These are phyloP conservation scores for Lyophyllum atratum DNA, from an alignment of 768 basidiomycete genomes.

Conservation along the genomic window DNA sequence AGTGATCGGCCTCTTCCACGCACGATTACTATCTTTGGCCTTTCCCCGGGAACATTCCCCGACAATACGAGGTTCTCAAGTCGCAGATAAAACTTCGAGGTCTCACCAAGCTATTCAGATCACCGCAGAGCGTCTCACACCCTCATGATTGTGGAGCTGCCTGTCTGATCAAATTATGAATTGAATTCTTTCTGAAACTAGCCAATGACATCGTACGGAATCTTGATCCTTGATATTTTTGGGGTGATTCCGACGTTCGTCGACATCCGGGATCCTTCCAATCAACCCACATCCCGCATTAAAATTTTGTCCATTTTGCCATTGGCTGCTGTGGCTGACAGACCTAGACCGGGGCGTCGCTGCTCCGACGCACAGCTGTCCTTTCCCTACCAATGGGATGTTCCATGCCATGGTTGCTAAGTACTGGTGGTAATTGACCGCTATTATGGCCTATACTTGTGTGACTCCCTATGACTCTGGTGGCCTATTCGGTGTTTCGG, in stretches of 20 bases:
- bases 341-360: not conserved
- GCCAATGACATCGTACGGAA: not conserved
- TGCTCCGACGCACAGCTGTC: not conserved
- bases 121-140: conserved; percentile 21
- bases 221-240: conserved; percentile 1
- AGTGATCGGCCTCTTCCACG: not conserved
- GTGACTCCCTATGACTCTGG: no score
- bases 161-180: conserved; percentile 18
- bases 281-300: not conserved
- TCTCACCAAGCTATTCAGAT: conserved; percentile 4
- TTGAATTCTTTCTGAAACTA: conserved; percentile 1
- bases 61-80: not conserved
- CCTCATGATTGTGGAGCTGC: conserved; percentile 40
- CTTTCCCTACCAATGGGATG: not conserved
- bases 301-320: not conserved
- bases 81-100: not conserved
- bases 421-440: not conserved
- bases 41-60: not conserved
- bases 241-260: not conserved
- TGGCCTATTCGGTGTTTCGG: not conserved
- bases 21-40: not conserved
- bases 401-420: not conserved
- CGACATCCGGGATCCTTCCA: not conserved
- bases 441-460: not conserved
- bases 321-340: not conserved